Conservation (phyloP, 148 eudicot genomes). For the Dysphania ambrosioides region DNA sequence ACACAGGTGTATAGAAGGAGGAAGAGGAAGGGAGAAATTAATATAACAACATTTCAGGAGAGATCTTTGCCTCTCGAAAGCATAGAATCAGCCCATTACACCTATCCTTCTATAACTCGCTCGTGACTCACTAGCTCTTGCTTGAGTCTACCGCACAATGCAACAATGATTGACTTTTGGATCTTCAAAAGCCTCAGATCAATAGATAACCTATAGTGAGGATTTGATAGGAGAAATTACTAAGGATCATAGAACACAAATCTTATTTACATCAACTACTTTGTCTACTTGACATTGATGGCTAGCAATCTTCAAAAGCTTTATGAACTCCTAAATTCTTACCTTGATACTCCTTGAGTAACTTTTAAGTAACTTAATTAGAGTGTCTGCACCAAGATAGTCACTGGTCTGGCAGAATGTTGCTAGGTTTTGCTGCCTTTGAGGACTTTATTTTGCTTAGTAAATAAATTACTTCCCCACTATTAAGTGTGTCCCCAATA, state of each 20-base stretch:
- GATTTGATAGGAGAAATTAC: background rate
- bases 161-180: conserved; percentile 85
- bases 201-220: background rate
- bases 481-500: no score
- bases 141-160: no score
- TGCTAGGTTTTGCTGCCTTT: conserved; percentile 56
- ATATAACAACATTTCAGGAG: no score
- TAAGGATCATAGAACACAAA: background rate
- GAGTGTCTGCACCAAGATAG: conserved; percentile 95
- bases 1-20: no score
- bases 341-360: conserved; percentile 97
- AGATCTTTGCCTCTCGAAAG: no score
- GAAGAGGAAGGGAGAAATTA: no score
- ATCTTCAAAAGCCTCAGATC: conserved; percentile 44
- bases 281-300: no score
- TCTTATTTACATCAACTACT: background rate
- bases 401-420: conserved; percentile 80
- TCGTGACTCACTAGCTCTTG: no score
- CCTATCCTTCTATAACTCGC: no score
- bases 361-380: conserved; percentile 77
- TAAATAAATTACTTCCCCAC: background rate
- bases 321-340: background rate
- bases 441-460: conserved; percentile 49
- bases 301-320: background rate
- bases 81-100: no score